Base-by-base conservation (phyloP, 2,329 filamentous ascomycete genomes). In the Nemania sp. region DNA sequence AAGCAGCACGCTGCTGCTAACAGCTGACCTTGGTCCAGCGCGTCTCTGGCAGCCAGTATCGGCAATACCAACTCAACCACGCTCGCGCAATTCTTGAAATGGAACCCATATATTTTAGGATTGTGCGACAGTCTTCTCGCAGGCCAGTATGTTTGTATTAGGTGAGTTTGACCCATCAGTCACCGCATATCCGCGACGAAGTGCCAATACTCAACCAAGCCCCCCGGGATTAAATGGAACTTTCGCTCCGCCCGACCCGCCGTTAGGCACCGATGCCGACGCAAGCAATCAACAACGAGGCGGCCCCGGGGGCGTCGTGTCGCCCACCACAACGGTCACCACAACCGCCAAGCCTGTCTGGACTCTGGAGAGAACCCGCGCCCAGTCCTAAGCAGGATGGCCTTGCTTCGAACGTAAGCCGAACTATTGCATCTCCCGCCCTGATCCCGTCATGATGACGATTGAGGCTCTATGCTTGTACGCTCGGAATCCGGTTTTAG, bases 381-480 rank as follows among this genome's bases (percentile, higher is more conserved):
- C 57, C 48, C 6, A 53, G 34, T 14, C 49, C 52, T 14, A 45
- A 51, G n/a, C 51, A 59, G 19, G 42, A 51, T 49, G 36, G 51
- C 48, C 36, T 56, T 12, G 42, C 26, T 12, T 24, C 24, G 6
- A 48, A 52, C 14, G 30, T 48, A 23, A 37, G 33, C n/a, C 14
- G n/a, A 26, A 20, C 31, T 12, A 36, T 34, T 19, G n/a, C 9
- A 33, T 28, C 22, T 4, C 20, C 23, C 14, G 41, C 41, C 20
- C 19, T 41, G 31, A 2, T 15, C 40, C 52, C 19, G 23, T 2
- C 3, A 5, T 7, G 3, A 19, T 43, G 15, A 19, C 14, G 20
- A 44, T 54, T 5, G 6, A 5, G 3, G 6, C 6, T 6, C 14
- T 15, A 2, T 14, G 43, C 6, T 30, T 54, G 6, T 54, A 49